Percentiles rank a stretch among this genome's conserved stretches.
These are phyloP conservation scores for Mortierella sp. DNA, from an alignment of 371 early-diverging fungal species.

Conservation along the genomic window DNA sequence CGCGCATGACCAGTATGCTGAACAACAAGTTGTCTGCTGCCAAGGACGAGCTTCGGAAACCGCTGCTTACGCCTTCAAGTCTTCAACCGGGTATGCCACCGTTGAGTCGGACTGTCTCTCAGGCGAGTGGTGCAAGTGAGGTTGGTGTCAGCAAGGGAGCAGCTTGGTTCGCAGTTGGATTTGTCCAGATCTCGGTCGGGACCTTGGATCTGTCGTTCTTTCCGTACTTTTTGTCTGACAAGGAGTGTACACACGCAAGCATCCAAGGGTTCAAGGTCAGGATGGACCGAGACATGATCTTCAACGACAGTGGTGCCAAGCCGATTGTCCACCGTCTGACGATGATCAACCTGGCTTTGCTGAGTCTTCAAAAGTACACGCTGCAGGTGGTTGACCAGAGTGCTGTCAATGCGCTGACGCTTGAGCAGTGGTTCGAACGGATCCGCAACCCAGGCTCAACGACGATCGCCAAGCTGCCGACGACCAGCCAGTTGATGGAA, in stretches of 20 bases:
- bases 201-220: slow-evolving; percentile 49
- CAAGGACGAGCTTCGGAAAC: slow-evolving; percentile 43
- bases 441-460: slow-evolving; percentile 39
- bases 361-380: slow-evolving; percentile 51
- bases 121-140: neutral
- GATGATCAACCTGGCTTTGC: slow-evolving; percentile 16
- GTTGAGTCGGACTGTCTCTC: neutral
- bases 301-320: slow-evolving; percentile 1
- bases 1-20: slow-evolving; percentile 29
- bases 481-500: slow-evolving; percentile 52
- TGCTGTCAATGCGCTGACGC: slow-evolving; percentile 19
- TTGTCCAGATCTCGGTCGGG: slow-evolving; percentile 38
- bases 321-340: slow-evolving; percentile 45
- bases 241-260: slow-evolving; percentile 55
- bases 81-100: slow-evolving; percentile 17
- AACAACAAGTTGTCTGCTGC: slow-evolving; percentile 44
- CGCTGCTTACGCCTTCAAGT: slow-evolving; percentile 20
- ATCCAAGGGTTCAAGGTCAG: slow-evolving; percentile 36
- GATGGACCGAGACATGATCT: slow-evolving; percentile 37
- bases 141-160: slow-evolving; percentile 7
- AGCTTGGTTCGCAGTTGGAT: slow-evolving; percentile 43
- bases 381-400: slow-evolving; percentile 29
- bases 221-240: slow-evolving; percentile 51
- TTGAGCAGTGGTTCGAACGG: slow-evolving; percentile 56
- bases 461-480: slow-evolving; percentile 48